A percentile compares a stretch with the other conserved stretches of the same genome.
Evolutionary conservation across 2,329 filamentous ascomycete species (phyloP).

Genomic region (Gaeumannomyces sp.): DNA sequence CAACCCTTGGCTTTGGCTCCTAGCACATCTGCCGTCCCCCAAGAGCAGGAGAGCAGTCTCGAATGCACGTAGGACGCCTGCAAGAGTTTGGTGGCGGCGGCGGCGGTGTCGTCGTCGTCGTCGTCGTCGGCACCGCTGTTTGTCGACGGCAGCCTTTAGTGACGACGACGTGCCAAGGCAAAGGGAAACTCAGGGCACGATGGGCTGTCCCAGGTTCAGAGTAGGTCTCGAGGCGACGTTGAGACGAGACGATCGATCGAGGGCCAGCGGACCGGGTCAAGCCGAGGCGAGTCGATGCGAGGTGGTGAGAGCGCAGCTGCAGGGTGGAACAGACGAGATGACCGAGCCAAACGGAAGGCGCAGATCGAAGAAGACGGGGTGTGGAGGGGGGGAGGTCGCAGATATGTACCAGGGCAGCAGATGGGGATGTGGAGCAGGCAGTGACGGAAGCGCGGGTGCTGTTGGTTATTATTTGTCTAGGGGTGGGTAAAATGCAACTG

Average conservation of each 20-base stretch:
- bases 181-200: background rate
- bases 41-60: background rate
- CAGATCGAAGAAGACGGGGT: background rate
- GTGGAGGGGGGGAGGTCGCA: background rate
- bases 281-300: background rate
- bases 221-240: background rate
- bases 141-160: too few relatives aligned
- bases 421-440: background rate
- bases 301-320: background rate
- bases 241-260: background rate
- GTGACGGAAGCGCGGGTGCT: background rate
- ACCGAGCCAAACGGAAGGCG: background rate
- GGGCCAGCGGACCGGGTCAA: slow-evolving; percentile 1
- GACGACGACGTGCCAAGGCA: background rate
- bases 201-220: background rate
- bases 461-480: background rate
- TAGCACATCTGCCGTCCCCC: slow-evolving; percentile 8
- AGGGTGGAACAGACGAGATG: slow-evolving; percentile 2
- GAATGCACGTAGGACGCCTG: background rate
- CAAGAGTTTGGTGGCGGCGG: background rate
- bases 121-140: background rate
- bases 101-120: too few relatives aligned
- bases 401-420: slow-evolving; percentile 1
- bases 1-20: slow-evolving; percentile 1
- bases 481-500: background rate